Evolutionary conservation across 164 flowering plant genomes (phyloP).

Genomic region (Nymphaea thermarum): DNA sequence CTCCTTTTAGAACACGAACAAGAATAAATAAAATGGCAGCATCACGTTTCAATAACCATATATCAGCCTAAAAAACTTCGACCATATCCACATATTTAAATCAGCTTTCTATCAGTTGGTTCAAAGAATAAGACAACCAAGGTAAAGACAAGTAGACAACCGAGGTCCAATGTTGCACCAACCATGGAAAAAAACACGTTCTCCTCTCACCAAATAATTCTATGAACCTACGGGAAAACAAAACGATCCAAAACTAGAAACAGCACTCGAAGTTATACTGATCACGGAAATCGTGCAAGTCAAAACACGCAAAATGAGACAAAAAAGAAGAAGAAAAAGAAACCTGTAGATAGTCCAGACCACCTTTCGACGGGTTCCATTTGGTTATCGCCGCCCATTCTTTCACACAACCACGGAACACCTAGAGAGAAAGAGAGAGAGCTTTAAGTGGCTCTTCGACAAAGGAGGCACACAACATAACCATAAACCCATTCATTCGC

Average conservation of each 20-base stretch:
- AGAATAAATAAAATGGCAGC: too few species aligned
- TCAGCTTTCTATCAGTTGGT: neutral
- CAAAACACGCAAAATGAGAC: neutral
- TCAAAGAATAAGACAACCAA: neutral
- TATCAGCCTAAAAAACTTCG: too few species aligned
- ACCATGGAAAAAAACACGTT: too few species aligned
- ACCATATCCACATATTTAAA: too few species aligned
- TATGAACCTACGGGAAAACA: neutral
- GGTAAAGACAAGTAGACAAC: too few species aligned
- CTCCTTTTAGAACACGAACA: too few species aligned
- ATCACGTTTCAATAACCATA: too few species aligned
- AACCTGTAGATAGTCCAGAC: slow-evolving; percentile 75
- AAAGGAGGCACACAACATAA: neutral
- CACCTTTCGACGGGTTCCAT: slow-evolving; percentile 71
- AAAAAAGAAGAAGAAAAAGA: slow-evolving; percentile 7
- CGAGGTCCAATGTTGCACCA: neutral
- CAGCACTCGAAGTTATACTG: too few species aligned
- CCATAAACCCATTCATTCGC: neutral
- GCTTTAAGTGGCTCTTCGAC: neutral
- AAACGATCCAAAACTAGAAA: neutral
- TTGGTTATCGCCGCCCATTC: slow-evolving; percentile 54
- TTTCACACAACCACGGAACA: slow-evolving; percentile 54
- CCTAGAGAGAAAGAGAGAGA: slow-evolving; percentile 20
- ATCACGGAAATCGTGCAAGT: too few species aligned
- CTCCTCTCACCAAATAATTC: too few species aligned